Conservation (phyloP, 345 rosid species). For the Populus nigra region DNA sequence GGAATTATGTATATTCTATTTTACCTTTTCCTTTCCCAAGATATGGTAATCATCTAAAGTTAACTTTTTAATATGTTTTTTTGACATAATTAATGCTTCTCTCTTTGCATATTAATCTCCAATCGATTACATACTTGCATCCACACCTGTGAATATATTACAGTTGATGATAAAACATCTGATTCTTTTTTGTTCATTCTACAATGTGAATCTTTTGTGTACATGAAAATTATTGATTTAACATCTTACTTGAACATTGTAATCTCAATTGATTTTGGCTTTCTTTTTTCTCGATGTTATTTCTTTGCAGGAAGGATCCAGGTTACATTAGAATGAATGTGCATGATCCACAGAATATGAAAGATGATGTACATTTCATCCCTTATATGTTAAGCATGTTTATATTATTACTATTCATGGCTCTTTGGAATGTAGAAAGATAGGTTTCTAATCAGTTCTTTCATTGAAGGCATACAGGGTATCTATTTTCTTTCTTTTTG, state of each 20-base stretch:
- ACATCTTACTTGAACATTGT: not conserved
- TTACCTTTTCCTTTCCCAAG: not conserved
- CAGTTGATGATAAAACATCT: not conserved
- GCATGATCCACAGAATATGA: slow-evolving; percentile 75
- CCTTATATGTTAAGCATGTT: slow-evolving; percentile 1
- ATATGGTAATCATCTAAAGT: not conserved
- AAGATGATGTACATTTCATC: slow-evolving; percentile 74
- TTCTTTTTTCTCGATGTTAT: not conserved
- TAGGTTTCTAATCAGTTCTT: not conserved
- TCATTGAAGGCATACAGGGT: not conserved
- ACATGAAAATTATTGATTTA: not conserved
- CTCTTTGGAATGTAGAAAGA: not conserved
- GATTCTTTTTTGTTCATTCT: not conserved
- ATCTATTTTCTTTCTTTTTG: not conserved
- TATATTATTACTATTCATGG: not conserved
- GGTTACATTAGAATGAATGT: slow-evolving; percentile 82
- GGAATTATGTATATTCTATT: not conserved
- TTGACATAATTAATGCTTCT: not conserved
- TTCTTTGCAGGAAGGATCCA: slow-evolving; percentile 81
- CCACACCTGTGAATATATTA: not conserved
- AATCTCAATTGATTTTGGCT: not conserved
- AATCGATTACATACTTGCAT: not conserved
- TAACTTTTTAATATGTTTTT: not conserved
- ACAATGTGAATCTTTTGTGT: not conserved
- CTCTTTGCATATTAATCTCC: not conserved